phyloP scores from a whole-genome alignment of 2,329 filamentous ascomycete genomes.

The Curvularia sp. region DNA sequence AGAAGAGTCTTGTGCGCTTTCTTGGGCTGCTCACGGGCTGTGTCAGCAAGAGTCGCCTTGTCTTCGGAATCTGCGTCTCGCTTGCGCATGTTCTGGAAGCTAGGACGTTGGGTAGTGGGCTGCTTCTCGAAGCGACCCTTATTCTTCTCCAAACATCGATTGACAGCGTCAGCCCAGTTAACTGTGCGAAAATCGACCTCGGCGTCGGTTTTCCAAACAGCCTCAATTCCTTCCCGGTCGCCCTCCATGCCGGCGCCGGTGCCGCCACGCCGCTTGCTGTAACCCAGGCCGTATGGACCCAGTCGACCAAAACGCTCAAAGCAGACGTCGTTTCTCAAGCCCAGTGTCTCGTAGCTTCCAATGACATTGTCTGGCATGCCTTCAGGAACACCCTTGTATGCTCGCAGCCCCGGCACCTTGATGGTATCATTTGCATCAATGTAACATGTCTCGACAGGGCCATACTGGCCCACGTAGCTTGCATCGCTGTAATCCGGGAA shows the following conservation, averaged over 20 bases:
- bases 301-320: constrained; percentile 90
- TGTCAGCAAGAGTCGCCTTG: constrained; percentile 17
- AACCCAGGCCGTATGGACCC: constrained; percentile 89
- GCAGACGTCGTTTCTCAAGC: constrained; percentile 83
- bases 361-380: constrained; percentile 85
- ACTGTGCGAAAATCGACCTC: constrained; percentile 79
- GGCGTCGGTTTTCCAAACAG: constrained; percentile 73
- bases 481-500: constrained; percentile 69
- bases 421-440: constrained; percentile 72
- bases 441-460: constrained; percentile 76
- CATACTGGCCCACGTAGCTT: constrained; percentile 63
- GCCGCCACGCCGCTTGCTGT: constrained; percentile 78
- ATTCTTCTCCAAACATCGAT: constrained; percentile 75
- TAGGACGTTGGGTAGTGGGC: constrained; percentile 43
- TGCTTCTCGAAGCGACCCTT: constrained; percentile 67
- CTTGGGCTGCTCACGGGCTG: constrained; percentile 30
- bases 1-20: constrained; percentile 48
- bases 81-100: constrained; percentile 52
- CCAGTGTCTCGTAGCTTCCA: constrained; percentile 85
- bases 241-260: constrained; percentile 85
- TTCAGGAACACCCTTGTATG: constrained; percentile 77
- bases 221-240: constrained; percentile 79
- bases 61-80: constrained; percentile 14
- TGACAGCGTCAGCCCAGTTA: constrained; percentile 80
- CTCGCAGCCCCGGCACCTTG: constrained; percentile 72